These are phyloP conservation scores for Candida pseudoglaebosa DNA, from an alignment of 805 yeast genomes.

Conservation along the genomic window DNA sequence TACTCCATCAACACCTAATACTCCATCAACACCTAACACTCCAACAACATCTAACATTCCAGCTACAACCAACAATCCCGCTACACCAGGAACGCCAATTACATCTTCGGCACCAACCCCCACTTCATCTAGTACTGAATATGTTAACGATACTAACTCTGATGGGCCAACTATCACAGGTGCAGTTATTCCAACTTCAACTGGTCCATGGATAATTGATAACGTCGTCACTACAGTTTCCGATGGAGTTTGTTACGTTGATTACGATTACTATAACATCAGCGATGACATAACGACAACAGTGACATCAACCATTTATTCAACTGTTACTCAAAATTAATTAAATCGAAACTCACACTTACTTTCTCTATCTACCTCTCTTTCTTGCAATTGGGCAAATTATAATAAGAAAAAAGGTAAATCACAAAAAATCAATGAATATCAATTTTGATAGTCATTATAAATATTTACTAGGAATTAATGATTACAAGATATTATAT, in stretches of 20 bases:
- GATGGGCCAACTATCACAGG: slow-evolving; percentile 27
- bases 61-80: slow-evolving; percentile 5
- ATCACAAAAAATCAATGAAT: too few species aligned
- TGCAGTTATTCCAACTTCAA: slow-evolving; percentile 21
- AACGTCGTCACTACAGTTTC: slow-evolving; percentile 26
- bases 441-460: too few species aligned
- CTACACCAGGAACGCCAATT: slow-evolving; percentile 7
- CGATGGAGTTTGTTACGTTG: slow-evolving; percentile 31
- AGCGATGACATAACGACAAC: slow-evolving; percentile 33
- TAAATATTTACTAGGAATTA: too few species aligned
- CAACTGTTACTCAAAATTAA: slow-evolving; percentile 26
- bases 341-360: neutral
- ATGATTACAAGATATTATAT: too few species aligned
- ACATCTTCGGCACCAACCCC: slow-evolving; percentile 9
- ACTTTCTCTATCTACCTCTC: neutral
- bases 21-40: slow-evolving; percentile 1
- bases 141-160: slow-evolving; percentile 10
- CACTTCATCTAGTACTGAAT: slow-evolving; percentile 8
- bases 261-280: slow-evolving; percentile 34
- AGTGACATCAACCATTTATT: slow-evolving; percentile 31
- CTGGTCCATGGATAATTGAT: slow-evolving; percentile 32
- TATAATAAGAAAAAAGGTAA: too few species aligned
- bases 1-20: slow-evolving; percentile 6
- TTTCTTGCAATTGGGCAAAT: too few species aligned
- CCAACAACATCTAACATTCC: slow-evolving; percentile 7